Evolutionary conservation across 1,139 yeast genomes (phyloP).

Genomic region (Wickerhamomyces sp.): DNA sequence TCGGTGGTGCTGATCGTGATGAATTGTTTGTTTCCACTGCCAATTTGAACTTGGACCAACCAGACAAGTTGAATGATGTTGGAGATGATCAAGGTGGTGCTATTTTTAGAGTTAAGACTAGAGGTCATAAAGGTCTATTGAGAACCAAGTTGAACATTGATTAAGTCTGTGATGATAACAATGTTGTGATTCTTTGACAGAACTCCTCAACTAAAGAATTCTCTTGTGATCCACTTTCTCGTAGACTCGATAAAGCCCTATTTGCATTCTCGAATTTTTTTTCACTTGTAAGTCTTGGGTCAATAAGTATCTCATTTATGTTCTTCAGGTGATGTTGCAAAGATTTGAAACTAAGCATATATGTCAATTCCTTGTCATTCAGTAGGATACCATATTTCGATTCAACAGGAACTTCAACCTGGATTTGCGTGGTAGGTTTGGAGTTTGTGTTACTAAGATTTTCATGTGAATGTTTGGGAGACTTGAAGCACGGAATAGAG

Average conservation of each 20-base stretch:
- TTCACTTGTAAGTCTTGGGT: conserved; percentile 35
- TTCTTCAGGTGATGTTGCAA: conserved; percentile 40
- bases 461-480: conserved; percentile 34
- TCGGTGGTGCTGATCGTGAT: conserved; percentile 58
- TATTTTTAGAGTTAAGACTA: conserved; percentile 35
- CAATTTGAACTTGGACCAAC: conserved; percentile 39
- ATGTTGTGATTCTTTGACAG: conserved; percentile 19
- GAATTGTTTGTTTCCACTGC: conserved; percentile 70
- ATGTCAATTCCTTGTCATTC: conserved; percentile 33
- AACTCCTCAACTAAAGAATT: conserved; percentile 55
- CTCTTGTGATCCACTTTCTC: conserved; percentile 48
- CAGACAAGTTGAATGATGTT: conserved; percentile 29
- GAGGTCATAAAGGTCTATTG: conserved; percentile 22
- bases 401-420: conserved; percentile 8
- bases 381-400: conserved; percentile 23
- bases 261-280: conserved; percentile 44
- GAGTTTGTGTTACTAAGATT: conserved; percentile 4
- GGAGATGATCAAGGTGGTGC: conserved; percentile 58
- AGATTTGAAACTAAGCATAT: conserved; percentile 38
- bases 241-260: conserved; percentile 41
- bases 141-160: conserved; percentile 16
- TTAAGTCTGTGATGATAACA: conserved; percentile 1
- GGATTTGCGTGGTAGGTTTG: background rate
- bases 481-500: conserved; percentile 54
- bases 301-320: conserved; percentile 35